Evolutionary conservation across 805 yeast species (phyloP), one percentile per base, ranked within the genome.

Genomic region (Metschnikowia reukaufii): DNA sequence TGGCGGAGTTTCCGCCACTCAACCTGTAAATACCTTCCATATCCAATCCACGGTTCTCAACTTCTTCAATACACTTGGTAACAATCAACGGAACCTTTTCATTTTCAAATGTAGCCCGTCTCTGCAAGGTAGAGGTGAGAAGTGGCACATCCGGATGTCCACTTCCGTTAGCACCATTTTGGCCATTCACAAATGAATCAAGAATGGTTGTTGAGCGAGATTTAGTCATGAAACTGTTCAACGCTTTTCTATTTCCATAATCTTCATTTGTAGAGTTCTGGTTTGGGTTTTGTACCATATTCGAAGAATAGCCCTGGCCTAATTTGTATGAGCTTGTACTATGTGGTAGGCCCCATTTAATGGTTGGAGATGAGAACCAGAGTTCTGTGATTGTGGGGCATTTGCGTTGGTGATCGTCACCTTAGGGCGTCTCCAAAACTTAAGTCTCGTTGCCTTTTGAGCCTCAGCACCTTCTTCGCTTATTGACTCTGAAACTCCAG

Each of bases 1-100:
- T 77, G 40, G 86, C 84, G 7, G 88, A 77, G 51, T 83, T 77
- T 4, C 88, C 86, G 1, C 96, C 99, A 38, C 95, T 85, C 55
- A 91, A 84, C 55, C 99, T 75, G 68, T 94, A 94, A 30, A 94
- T 77, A 7, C 99, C 99, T 65, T 91, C 98, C 51, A 75, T 69
- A 33, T 77, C 81, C 55, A 91, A 65, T 4, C 96, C 96, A 48
- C 88, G 73, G 6, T 62, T 61, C 67, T 92, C 97, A 44, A 94
- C 89, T 56, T 85, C 94, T 19, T 73, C 70, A 5, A 90, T 67
- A 66, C 97, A 88, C 47, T 80, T 73, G 10, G 83, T 71, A 9
- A 94, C 77, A 23, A 94, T 78, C 54, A 79, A 66, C 10, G 99
- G 99, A 9, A 88, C 76, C 9, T 62, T 54, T 25, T 78, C 71